A percentile compares a stretch with the other conserved stretches of the same genome.
phyloP scores from a whole-genome alignment of 805 yeast species.

The Candida broadrunensis region DNA sequence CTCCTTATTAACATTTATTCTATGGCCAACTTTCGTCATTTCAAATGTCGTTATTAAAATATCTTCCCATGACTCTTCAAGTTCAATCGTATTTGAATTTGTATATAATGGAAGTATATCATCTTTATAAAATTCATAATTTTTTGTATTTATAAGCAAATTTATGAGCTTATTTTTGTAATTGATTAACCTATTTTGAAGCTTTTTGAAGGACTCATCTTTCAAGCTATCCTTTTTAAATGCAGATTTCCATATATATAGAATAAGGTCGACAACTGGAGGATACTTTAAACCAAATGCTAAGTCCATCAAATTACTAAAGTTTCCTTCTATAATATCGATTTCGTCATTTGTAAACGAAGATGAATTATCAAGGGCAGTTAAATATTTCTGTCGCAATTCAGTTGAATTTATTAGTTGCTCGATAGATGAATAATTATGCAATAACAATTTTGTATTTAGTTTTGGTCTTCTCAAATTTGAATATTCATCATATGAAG shows the following conservation, averaged over 20 bases:
- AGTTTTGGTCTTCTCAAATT: not conserved
- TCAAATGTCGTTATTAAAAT: constrained; percentile 20
- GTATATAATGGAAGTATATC: constrained; percentile 15
- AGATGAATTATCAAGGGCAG: constrained; percentile 6
- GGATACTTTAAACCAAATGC: constrained; percentile 16
- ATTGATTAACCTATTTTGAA: constrained; percentile 15
- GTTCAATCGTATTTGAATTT: not conserved
- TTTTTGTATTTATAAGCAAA: constrained; percentile 23
- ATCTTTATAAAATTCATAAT: constrained; percentile 17
- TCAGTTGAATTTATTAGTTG: not conserved
- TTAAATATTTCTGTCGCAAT: constrained; percentile 10
- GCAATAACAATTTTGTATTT: not conserved
- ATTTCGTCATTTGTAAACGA: constrained; percentile 7
- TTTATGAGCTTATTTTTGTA: constrained; percentile 21
- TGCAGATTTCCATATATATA: constrained; percentile 22
- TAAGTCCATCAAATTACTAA: constrained; percentile 19
- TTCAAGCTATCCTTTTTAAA: constrained; percentile 13
- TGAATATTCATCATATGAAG: not conserved
- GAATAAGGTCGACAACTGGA: constrained; percentile 14
- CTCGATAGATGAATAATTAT: not conserved
- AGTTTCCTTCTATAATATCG: constrained; percentile 13
- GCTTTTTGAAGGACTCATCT: constrained; percentile 2
- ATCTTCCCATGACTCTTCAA: constrained; percentile 19
- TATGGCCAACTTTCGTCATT: constrained; percentile 10
- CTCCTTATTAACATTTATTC: constrained; percentile 8